Percentiles rank a stretch among this genome's conserved stretches.
phyloP scores from a whole-genome alignment of 305 asterid genomes.

The Fraxinus dipetala region DNA sequence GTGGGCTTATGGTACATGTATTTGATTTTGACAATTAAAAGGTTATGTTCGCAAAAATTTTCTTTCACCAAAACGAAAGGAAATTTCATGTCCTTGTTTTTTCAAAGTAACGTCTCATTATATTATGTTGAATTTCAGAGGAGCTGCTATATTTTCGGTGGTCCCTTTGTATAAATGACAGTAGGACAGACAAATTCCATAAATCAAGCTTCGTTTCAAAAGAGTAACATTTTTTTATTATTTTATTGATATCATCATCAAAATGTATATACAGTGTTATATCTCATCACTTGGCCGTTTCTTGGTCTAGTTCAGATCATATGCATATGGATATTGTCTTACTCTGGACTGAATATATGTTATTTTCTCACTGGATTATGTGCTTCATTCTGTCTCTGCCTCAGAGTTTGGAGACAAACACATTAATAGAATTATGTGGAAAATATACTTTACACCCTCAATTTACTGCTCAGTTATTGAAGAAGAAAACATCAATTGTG shows the following conservation, averaged over 20 bases:
- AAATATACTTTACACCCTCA: background rate
- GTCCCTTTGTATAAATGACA: background rate
- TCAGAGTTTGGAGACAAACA: background rate
- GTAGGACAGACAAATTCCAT: background rate
- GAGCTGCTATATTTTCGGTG: background rate
- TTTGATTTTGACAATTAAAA: background rate
- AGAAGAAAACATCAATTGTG: background rate
- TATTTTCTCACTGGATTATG: background rate
- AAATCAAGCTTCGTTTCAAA: background rate
- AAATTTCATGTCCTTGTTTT: background rate
- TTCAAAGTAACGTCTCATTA: background rate
- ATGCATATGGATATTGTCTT: background rate
- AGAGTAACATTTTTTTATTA: background rate
- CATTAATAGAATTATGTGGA: background rate
- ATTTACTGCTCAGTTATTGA: background rate
- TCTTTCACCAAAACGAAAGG: background rate
- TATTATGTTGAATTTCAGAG: background rate
- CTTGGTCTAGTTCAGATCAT: background rate
- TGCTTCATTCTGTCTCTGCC: background rate
- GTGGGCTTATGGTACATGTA: background rate
- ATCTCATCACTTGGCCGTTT: background rate
- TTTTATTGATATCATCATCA: background rate
- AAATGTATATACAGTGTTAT: background rate
- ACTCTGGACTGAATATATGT: background rate
- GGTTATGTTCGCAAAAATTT: background rate